Percentiles rank a stretch among this genome's conserved stretches.
Conservation (phyloP, 2,329 filamentous ascomycete genomes). For the Colletotrichum theobromicola region DNA sequence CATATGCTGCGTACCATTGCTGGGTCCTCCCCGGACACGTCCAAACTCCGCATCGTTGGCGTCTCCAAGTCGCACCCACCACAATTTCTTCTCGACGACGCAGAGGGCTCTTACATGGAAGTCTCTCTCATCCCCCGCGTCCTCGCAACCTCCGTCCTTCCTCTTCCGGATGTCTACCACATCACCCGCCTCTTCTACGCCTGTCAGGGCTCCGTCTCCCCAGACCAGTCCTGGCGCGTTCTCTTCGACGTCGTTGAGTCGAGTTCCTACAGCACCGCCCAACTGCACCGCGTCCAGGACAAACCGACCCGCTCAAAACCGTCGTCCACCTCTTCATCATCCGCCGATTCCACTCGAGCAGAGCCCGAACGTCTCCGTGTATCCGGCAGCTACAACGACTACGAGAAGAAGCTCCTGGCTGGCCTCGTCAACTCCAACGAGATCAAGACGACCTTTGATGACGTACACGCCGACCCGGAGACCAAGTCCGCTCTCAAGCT, state of each 20-base stretch:
- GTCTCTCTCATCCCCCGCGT: conserved; percentile 23
- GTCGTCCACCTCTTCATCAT: conserved; percentile 21
- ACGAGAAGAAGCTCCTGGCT: conserved; percentile 82
- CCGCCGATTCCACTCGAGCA: conserved; percentile 1
- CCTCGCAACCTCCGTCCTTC: conserved; percentile 34
- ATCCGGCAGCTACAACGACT: conserved; percentile 63
- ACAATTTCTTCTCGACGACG: conserved; percentile 12
- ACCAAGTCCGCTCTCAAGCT: conserved; percentile 89
- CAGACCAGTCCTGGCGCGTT: conserved; percentile 5
- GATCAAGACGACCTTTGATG: conserved; percentile 85
- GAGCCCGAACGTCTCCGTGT: conserved; percentile 20
- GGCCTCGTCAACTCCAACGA: conserved; percentile 83
- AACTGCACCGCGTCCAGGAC: neutral
- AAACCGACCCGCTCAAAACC: conserved; percentile 19
- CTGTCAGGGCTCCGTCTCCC: conserved; percentile 9
- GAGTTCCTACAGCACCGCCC: conserved; percentile 15
- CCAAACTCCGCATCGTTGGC: conserved; percentile 14
- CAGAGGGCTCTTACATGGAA: conserved; percentile 13
- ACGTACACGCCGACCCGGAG: conserved; percentile 82
- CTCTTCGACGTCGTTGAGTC: conserved; percentile 24
- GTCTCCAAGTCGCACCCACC: conserved; percentile 16
- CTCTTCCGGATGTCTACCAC: conserved; percentile 43
- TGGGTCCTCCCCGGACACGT: conserved; percentile 21
- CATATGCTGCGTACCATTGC: conserved; percentile 49
- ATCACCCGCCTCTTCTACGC: conserved; percentile 32